Percentiles rank a stretch among this genome's conserved stretches.
Evolutionary conservation across 2,329 filamentous ascomycete species (phyloP).

Genomic region (Penicillium sp.): DNA sequence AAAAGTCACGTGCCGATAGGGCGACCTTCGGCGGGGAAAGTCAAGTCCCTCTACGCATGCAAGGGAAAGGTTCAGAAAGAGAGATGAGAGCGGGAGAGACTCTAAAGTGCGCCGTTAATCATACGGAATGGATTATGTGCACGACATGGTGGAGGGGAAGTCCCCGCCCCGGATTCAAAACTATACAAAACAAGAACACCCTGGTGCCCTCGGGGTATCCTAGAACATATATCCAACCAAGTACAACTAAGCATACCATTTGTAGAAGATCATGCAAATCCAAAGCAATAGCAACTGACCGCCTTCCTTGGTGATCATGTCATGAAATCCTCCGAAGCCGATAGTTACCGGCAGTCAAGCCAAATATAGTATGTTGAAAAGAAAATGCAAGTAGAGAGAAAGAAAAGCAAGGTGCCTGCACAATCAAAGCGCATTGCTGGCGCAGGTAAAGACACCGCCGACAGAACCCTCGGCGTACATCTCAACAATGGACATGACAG

Average conservation of each 20-base stretch:
- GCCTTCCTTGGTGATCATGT: neutral
- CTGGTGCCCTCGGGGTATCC: neutral
- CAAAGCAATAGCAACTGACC: neutral
- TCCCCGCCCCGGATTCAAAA: neutral
- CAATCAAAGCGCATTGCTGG: constrained; percentile 41
- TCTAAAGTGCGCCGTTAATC: constrained; percentile 4
- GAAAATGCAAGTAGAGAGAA: constrained; percentile 2
- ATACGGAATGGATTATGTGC: constrained; percentile 7
- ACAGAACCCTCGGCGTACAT: constrained; percentile 63
- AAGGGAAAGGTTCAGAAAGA: neutral
- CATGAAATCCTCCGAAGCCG: neutral
- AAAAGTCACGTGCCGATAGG: constrained; percentile 41
- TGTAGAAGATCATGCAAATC: neutral
- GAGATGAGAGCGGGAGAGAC: constrained; percentile 1
- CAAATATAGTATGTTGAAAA: neutral
- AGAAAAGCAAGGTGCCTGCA: neutral
- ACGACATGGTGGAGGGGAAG: constrained; percentile 5
- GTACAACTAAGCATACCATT: neutral
- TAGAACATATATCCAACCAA: neutral
- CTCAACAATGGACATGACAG: constrained; percentile 52
- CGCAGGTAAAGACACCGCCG: constrained; percentile 69
- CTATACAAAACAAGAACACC: neutral
- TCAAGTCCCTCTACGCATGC: neutral
- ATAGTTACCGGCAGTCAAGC: neutral
- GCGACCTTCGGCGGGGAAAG: constrained; percentile 13